phyloP scores from a whole-genome alignment of 257 asterid species.

The Gentiana dahurica region DNA sequence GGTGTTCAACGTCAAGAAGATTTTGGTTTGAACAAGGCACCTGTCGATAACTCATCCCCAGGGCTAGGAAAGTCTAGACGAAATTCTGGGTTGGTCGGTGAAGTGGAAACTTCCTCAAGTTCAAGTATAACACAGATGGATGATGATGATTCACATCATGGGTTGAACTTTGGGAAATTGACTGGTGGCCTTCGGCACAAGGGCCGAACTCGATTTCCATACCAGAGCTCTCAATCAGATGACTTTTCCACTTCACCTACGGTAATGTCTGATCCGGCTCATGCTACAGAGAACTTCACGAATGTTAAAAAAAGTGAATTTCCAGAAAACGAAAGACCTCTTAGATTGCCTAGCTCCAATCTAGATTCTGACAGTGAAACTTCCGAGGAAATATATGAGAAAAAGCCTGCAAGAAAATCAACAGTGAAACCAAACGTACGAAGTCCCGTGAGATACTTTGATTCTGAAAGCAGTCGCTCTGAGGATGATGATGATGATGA shows the following conservation, averaged over 20 bases:
- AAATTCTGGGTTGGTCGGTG: conserved; percentile 13
- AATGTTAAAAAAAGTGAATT: conserved; percentile 8
- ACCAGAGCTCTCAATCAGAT: conserved; percentile 30
- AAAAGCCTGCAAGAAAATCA: conserved; percentile 12
- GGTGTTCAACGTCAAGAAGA: conserved; percentile 17
- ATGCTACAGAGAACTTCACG: conserved; percentile 20
- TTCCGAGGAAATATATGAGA: conserved; percentile 37
- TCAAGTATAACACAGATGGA: conserved; percentile 6
- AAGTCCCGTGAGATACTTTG: conserved; percentile 27
- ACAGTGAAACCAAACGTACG: conserved; percentile 22
- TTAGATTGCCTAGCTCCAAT: conserved; percentile 18
- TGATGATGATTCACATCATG: conserved; percentile 18
- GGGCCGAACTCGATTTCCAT: conserved; percentile 41
- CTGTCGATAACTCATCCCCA: conserved; percentile 17
- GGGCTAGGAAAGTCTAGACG: conserved; percentile 15
- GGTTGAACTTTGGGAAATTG: conserved; percentile 53
- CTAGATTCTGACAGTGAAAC: conserved; percentile 39
- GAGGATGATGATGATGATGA: conserved; percentile 26
- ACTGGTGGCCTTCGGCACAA: conserved; percentile 90
- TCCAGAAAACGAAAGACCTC: conserved; percentile 19
- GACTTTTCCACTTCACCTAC: conserved; percentile 22
- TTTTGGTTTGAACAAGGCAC: conserved; percentile 11
- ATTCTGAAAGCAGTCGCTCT: conserved; percentile 41
- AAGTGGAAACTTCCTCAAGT: conserved; percentile 3
- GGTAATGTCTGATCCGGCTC: conserved; percentile 18